These are phyloP conservation scores for Truncatella angustata DNA, from an alignment of 2,329 filamentous ascomycete species.

Conservation along the genomic window DNA sequence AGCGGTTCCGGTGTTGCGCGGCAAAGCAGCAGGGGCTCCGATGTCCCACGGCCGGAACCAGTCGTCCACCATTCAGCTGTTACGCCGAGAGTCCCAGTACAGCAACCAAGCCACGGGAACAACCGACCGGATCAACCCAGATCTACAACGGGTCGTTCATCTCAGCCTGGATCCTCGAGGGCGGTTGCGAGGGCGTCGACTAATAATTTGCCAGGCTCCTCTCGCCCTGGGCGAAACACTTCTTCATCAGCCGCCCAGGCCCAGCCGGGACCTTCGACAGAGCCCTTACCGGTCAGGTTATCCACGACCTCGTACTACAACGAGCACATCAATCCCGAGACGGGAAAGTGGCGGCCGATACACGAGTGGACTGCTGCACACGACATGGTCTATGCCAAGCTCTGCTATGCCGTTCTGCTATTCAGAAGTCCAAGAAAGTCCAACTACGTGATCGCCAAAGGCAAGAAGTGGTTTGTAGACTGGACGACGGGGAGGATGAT, in stretches of 20 bases:
- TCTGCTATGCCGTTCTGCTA: constrained; percentile 58
- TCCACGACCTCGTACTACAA: constrained; percentile 46
- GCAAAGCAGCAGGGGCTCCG: constrained; percentile 19
- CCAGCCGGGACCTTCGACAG: constrained; percentile 7
- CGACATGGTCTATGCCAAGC: constrained; percentile 58
- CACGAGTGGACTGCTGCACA: constrained; percentile 55
- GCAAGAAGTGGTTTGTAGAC: constrained; percentile 59
- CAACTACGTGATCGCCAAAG: constrained; percentile 55
- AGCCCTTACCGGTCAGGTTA: constrained; percentile 32
- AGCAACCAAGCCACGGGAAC: constrained; percentile 9
- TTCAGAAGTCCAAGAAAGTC: constrained; percentile 57
- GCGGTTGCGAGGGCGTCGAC: background rate
- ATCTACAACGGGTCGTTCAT: constrained; percentile 4
- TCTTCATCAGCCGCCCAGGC: background rate
- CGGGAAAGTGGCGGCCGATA: constrained; percentile 56
- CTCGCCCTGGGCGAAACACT: background rate
- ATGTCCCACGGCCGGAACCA: constrained; percentile 3
- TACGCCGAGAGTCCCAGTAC: constrained; percentile 9
- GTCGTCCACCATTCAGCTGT: constrained; percentile 12
- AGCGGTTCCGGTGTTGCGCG: constrained; percentile 26
- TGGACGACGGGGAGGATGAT: constrained; percentile 57
- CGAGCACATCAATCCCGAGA: constrained; percentile 43
- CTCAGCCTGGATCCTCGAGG: background rate
- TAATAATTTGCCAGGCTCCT: background rate
- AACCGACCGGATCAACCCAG: background rate